Conservation (phyloP, 176 grass and related monocot genomes). For the Poa annua region DNA sequence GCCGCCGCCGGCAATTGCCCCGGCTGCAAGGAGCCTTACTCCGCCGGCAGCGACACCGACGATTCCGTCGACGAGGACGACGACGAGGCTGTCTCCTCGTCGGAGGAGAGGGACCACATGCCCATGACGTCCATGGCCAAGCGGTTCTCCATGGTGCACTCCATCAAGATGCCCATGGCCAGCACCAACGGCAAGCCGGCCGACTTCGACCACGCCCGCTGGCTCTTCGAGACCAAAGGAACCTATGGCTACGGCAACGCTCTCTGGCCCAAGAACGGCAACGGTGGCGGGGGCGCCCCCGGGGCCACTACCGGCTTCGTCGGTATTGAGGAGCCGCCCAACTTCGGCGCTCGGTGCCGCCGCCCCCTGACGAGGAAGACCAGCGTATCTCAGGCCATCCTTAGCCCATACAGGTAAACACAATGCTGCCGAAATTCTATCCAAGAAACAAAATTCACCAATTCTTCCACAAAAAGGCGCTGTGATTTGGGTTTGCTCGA, state of each 20-base stretch:
- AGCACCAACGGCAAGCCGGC: conserved; percentile 50
- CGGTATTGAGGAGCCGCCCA: conserved; percentile 78
- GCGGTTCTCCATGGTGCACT: conserved; percentile 71
- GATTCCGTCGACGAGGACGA: conserved; percentile 46
- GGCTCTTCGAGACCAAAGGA: conserved; percentile 98
- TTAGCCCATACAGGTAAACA: conserved; percentile 88
- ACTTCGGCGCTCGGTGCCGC: conserved; percentile 66
- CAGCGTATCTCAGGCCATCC: conserved; percentile 77
- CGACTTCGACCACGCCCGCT: conserved; percentile 87
- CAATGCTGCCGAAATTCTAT: not conserved
- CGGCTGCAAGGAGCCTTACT: conserved; percentile 84
- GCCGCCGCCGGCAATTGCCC: conserved; percentile 60
- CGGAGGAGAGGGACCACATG: conserved; percentile 55
- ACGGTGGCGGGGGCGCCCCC: not conserved
- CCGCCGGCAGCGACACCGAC: conserved; percentile 37
- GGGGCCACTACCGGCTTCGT: conserved; percentile 54
- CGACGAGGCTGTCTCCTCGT: conserved; percentile 54
- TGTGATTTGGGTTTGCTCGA: not conserved
- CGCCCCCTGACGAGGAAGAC: conserved; percentile 82
- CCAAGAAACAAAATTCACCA: not conserved
- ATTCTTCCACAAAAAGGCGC: not conserved
- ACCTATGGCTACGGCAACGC: conserved; percentile 97
- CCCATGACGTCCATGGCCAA: conserved; percentile 74
- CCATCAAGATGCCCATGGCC: conserved; percentile 67
- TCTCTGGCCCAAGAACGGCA: conserved; percentile 79